Evolutionary conservation across 139 green algal genomes (phyloP).

Genomic region (Haematococcus sp.): DNA sequence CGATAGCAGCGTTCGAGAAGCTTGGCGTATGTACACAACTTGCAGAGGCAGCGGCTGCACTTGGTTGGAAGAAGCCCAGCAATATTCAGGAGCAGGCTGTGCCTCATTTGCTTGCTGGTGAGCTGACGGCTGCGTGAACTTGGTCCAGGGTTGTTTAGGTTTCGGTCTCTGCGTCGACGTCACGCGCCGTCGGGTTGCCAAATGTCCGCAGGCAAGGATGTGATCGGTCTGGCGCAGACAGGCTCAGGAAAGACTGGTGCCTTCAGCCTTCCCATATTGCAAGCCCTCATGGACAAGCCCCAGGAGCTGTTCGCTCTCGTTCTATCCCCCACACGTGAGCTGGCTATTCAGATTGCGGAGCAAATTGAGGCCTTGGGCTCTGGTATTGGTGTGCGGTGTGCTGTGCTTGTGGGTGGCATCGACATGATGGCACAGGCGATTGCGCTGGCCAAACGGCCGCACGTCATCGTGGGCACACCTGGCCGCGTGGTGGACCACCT

Average conservation of each 20-base stretch:
- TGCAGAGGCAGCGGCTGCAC: slow-evolving; percentile 68
- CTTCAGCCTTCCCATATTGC: slow-evolving; percentile 95
- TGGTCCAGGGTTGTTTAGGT: neutral
- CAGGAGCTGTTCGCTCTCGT: slow-evolving; percentile 89
- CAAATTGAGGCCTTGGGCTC: slow-evolving; percentile 95
- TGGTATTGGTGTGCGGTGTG: slow-evolving; percentile 83
- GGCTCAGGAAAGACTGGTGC: slow-evolving; percentile 97
- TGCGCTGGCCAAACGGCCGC: slow-evolving; percentile 84
- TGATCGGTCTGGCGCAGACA: slow-evolving; percentile 98
- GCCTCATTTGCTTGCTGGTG: slow-evolving; percentile 77
- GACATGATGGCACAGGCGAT: slow-evolving; percentile 98
- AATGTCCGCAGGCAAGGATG: slow-evolving; percentile 74
- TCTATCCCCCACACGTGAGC: slow-evolving; percentile 92
- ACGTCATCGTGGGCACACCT: slow-evolving; percentile 95
- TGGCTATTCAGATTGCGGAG: slow-evolving; percentile 98
- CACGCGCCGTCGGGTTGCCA: neutral
- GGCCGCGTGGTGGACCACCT: slow-evolving; percentile 97
- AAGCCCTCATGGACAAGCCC: slow-evolving; percentile 88
- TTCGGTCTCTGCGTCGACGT: neutral
- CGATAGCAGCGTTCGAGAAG: slow-evolving; percentile 61
- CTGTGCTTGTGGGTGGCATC: slow-evolving; percentile 94
- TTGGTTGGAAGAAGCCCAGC: slow-evolving; percentile 84
- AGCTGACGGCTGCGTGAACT: neutral
- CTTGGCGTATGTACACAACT: slow-evolving; percentile 84
- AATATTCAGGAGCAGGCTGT: slow-evolving; percentile 86